These are phyloP conservation scores for Dioscorea dumetorum DNA, from an alignment of 106 monocot species.

Conservation along the genomic window DNA sequence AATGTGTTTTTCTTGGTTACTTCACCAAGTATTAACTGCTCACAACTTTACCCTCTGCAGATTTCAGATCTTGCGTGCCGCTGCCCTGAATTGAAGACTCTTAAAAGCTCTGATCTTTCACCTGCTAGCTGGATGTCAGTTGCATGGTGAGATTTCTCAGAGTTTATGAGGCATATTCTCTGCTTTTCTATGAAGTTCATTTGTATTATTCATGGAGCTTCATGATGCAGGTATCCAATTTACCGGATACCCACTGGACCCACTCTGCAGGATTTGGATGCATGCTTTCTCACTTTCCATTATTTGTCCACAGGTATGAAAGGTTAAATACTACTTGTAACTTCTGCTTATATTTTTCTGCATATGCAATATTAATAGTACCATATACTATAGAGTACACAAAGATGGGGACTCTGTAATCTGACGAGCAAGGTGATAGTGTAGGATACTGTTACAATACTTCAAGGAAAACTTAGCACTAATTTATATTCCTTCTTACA, in stretches of 20 bases:
- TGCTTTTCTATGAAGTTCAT: neutral
- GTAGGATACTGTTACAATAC: too few relatives aligned
- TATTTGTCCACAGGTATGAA: constrained; percentile 41
- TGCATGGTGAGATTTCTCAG: constrained; percentile 48
- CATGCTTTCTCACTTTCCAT: constrained; percentile 89
- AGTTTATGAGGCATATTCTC: neutral
- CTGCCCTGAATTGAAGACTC: constrained; percentile 45
- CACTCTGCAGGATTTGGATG: constrained; percentile 73
- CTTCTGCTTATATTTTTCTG: neutral
- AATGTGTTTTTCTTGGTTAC: too few relatives aligned
- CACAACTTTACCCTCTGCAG: constrained; percentile 13
- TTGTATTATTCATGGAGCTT: neutral
- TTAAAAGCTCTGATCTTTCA: constrained; percentile 62
- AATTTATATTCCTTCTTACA: too few relatives aligned
- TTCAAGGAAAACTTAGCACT: too few relatives aligned
- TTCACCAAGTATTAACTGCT: too few relatives aligned
- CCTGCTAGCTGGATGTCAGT: constrained; percentile 78
- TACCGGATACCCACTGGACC: constrained; percentile 88
- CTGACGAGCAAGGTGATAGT: too few relatives aligned
- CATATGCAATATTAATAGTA: too few relatives aligned
- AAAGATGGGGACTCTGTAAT: too few relatives aligned
- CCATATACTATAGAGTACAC: too few relatives aligned
- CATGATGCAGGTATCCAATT: constrained; percentile 73
- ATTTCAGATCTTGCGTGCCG: constrained; percentile 41
- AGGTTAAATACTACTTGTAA: constrained; percentile 21